Base-by-base conservation (phyloP, 1,139 yeast species). In the Zygoascus hellenicus region DNA sequence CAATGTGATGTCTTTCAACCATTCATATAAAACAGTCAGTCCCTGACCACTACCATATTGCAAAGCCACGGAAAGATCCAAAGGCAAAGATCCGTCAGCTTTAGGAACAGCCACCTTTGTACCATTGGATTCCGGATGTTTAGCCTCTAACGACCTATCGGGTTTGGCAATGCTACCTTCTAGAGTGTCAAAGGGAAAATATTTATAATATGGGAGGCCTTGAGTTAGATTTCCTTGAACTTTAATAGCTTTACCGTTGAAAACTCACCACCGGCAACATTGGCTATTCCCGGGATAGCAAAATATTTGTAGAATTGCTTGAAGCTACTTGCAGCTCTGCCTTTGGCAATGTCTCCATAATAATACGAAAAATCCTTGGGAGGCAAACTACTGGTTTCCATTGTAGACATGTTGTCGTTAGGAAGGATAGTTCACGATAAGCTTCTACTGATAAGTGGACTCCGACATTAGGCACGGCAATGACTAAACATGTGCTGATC, bases 21-120 rank as follows among this genome's bases (percentile, higher is more conserved):
- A 89, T 1, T 68, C 60, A 47, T 78, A 60, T 45, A 88, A 60
- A 59, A 84, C 92, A 1, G 82, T 78, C 48, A 79, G 83, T 48
- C 96, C 96, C 52, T 78, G 80, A 44, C 94, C 82, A 64, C 64
- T 68, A 43, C 96, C 96, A 65, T 89, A 89, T 67, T 89, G 96
- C 61, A 89, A 74, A n/a, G 92, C 80, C 13, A 54, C 49, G 9
- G 51, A 42, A 81, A 88, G 56, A 83, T 83, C 48, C 88, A 94
- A 34, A 9, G 48, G 47, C 11, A 13, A 13, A 7, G 32, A 29
- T 4, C 47, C 28, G 28, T 43, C 34, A 14, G 42, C 19, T 40
- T 53, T 53, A 9, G 54, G 54, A 29, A 53, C 53, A 16, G 31
- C 33, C 22, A 53, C 46, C 36, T 36, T 52, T 13, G 41, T 19